These are phyloP conservation scores for Aspergillus biplanus DNA, from an alignment of 495 filamentous ascomycete genomes.

Conservation along the genomic window DNA sequence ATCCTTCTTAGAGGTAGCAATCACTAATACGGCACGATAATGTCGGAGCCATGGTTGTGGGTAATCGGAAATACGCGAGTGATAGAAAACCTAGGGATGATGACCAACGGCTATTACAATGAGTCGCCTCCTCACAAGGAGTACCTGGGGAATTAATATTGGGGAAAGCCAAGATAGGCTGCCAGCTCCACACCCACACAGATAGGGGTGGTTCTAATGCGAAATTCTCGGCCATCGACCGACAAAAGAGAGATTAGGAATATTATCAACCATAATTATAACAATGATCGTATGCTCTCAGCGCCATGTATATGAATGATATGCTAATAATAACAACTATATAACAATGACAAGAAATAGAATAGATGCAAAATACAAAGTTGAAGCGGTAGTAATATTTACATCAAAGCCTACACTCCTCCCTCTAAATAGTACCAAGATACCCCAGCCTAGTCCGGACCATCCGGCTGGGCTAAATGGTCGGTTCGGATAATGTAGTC, in stretches of 20 bases:
- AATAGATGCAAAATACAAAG: neutral
- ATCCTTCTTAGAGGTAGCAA: slow-evolving; percentile 1
- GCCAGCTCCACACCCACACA: neutral
- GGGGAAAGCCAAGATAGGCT: slow-evolving; percentile 1
- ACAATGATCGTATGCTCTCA: neutral
- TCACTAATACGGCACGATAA: slow-evolving; percentile 1
- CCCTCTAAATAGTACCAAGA: neutral
- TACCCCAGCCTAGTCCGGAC: slow-evolving; percentile 14
- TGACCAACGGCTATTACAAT: slow-evolving; percentile 2
- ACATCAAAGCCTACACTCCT: neutral
- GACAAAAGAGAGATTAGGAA: neutral
- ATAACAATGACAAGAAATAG: neutral
- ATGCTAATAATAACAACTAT: neutral
- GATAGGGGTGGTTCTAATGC: neutral
- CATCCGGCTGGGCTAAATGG: slow-evolving; percentile 33
- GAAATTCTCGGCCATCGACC: neutral
- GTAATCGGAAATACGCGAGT: neutral
- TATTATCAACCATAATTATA: neutral
- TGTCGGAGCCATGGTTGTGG: neutral
- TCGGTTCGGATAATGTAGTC: slow-evolving; percentile 53
- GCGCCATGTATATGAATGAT: neutral
- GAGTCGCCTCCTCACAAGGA: neutral
- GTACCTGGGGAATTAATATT: neutral
- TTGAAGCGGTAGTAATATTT: neutral
- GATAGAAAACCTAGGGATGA: neutral